These are phyloP conservation scores for Dictyostelium brefeldianum DNA, from an alignment of 78 protist genomes.

Conservation along the genomic window DNA sequence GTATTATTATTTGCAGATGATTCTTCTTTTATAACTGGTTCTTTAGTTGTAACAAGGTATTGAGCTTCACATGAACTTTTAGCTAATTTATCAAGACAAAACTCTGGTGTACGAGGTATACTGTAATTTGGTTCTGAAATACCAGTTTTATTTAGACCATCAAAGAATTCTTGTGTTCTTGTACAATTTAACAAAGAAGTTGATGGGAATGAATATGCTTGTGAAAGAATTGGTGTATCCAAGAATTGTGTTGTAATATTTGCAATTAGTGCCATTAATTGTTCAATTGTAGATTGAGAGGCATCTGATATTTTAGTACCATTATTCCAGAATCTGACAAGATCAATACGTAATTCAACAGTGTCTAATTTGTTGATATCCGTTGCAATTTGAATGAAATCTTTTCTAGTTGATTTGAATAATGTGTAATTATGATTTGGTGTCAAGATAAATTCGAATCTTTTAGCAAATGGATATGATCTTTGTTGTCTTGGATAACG, in stretches of 20 bases:
- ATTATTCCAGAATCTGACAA: not conserved
- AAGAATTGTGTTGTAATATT: not conserved
- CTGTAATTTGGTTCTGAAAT: not conserved
- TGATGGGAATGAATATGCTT: not conserved
- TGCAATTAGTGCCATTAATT: not conserved
- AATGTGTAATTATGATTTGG: not conserved
- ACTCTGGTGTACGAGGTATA: not conserved
- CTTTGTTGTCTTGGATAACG: slow-evolving; percentile 26
- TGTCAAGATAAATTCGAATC: slow-evolving; percentile 22
- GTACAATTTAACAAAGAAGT: not conserved
- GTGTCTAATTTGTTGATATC: not conserved
- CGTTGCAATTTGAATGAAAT: not conserved
- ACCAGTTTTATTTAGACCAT: not conserved
- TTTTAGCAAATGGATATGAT: slow-evolving; percentile 1
- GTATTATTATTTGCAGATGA: no score
- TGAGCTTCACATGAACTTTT: not conserved
- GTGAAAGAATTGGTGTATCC: not conserved
- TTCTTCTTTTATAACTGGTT: not conserved
- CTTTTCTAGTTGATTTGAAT: not conserved
- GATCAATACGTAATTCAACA: not conserved
- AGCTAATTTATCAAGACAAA: not conserved
- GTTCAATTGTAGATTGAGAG: not conserved
- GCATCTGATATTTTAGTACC: not conserved
- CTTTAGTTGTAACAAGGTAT: not conserved
- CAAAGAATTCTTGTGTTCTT: not conserved